Evolutionary conservation across 148 eudicot genomes (phyloP), one percentile per base, ranked within the genome.

Genomic region (Rhododendron ferrugineum): DNA sequence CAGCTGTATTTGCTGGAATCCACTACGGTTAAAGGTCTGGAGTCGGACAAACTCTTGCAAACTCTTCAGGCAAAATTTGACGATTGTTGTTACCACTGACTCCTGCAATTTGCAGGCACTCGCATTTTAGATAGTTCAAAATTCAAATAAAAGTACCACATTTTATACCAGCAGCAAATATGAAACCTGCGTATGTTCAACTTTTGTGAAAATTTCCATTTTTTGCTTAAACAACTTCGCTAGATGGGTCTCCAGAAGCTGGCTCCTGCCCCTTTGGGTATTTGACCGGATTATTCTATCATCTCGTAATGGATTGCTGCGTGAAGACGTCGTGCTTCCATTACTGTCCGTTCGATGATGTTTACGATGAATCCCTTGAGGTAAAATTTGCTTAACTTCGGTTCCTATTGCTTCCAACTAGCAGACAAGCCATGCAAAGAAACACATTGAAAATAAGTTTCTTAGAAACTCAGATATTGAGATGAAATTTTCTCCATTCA

Each of bases 1-100:
- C 90, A 95, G 82, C 91, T 97, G 99, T 88, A 97, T 97, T 88
- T 97, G 99, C 91, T 97, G 99, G 91, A 97, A 97, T 78, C 99
- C 99, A 88, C 99, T 94, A 44, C 99, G 91, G 87, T 97, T 97
- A 87, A 94, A 97, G 30, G 98, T 97, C 84, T 97, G 98, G 78
- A 97, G 91, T 77, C 99, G 84, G 66, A 91, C 98, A 89, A 92
- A 95, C 86, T 97, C 99, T 89, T 92, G 98, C 87, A 97, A 87
- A 89, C 98, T 97, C 88, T 97, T 97, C 72, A 97, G 91, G 92
- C 96, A 92, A 82, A 93, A 94, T 85, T 97, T 95, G 81, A 93
- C 91, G 14, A 94, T 88, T 80, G 98, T 93, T 74, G 92, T 92
- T 62, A 91, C 54, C 58, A 97, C 98, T 23, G 96, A 97, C 84